phyloP scores from a whole-genome alignment of 257 asterid species.

The Ehretia macrophylla region DNA sequence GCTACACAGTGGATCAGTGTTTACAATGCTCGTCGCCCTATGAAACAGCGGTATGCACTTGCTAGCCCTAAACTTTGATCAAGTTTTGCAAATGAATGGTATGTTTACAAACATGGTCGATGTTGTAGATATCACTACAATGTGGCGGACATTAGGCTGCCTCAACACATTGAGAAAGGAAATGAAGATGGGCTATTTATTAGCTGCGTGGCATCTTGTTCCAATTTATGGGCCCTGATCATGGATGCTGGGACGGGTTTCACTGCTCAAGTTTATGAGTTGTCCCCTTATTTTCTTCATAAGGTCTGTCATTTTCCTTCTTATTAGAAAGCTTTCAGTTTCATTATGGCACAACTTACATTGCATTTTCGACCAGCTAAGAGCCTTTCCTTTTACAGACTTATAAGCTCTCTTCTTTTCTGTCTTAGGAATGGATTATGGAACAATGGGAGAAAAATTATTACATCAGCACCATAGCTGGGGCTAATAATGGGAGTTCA shows the following conservation, averaged over 20 bases:
- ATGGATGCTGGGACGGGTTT: constrained; percentile 34
- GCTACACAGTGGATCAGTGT: constrained; percentile 16
- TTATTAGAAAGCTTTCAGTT: not conserved
- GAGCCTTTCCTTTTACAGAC: not conserved
- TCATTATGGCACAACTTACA: not conserved
- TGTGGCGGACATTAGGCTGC: not conserved
- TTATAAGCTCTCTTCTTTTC: constrained; percentile 8
- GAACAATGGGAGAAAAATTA: constrained; percentile 64
- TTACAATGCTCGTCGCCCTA: constrained; percentile 13
- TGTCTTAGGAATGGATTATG: constrained; percentile 65
- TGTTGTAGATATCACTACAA: constrained; percentile 14
- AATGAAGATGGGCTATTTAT: constrained; percentile 3
- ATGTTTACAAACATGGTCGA: not conserved
- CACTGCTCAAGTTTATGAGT: constrained; percentile 42
- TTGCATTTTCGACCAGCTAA: not conserved
- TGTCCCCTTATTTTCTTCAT: constrained; percentile 48
- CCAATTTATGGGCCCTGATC: constrained; percentile 5
- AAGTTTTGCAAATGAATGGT: not conserved
- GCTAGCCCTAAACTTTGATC: not conserved
- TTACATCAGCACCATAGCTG: constrained; percentile 68
- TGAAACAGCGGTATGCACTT: constrained; percentile 14
- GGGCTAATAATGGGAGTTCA: constrained; percentile 60
- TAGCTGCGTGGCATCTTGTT: not conserved
- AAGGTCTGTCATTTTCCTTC: constrained; percentile 28
- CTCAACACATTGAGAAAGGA: constrained; percentile 5